Conservation (phyloP, 345 rosid genomes). For the Pistacia vera region DNA sequence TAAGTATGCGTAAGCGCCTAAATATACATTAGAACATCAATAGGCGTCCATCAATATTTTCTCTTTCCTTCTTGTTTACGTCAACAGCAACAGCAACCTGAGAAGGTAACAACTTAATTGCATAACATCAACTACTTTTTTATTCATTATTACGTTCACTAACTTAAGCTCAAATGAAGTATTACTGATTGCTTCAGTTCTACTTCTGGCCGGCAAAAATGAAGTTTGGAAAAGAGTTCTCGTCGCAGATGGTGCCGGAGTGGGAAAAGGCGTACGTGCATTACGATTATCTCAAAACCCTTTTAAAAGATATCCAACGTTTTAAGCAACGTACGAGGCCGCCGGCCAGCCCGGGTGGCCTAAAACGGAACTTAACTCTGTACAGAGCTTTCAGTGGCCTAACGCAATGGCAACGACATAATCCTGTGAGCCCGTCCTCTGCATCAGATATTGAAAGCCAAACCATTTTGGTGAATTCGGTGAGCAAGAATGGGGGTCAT, state of each 20-base stretch:
- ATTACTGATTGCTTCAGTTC: not conserved
- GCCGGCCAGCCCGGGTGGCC: slow-evolving; percentile 16
- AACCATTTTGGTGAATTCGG: no score
- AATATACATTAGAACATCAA: no score
- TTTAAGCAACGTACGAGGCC: slow-evolving; percentile 41
- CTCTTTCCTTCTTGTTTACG: no score
- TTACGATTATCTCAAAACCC: slow-evolving; percentile 52
- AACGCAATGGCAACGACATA: slow-evolving; percentile 17
- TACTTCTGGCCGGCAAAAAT: slow-evolving; percentile 16
- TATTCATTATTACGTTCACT: no score
- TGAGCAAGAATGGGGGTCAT: no score
- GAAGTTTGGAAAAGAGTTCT: slow-evolving; percentile 80
- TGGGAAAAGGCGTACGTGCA: slow-evolving; percentile 77
- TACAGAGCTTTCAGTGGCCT: slow-evolving; percentile 75
- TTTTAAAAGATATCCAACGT: slow-evolving; percentile 51
- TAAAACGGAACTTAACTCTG: slow-evolving; percentile 41
- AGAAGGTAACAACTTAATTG: no score
- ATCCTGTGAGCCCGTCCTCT: not conserved
- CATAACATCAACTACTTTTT: no score
- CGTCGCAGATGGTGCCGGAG: slow-evolving; percentile 73
- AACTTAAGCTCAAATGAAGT: no score
- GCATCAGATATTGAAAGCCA: no score
- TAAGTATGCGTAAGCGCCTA: no score
- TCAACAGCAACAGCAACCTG: no score
- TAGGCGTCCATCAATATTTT: no score